Conservation (phyloP, 2,329 filamentous ascomycete genomes). For the Boeremia lycopersici region DNA sequence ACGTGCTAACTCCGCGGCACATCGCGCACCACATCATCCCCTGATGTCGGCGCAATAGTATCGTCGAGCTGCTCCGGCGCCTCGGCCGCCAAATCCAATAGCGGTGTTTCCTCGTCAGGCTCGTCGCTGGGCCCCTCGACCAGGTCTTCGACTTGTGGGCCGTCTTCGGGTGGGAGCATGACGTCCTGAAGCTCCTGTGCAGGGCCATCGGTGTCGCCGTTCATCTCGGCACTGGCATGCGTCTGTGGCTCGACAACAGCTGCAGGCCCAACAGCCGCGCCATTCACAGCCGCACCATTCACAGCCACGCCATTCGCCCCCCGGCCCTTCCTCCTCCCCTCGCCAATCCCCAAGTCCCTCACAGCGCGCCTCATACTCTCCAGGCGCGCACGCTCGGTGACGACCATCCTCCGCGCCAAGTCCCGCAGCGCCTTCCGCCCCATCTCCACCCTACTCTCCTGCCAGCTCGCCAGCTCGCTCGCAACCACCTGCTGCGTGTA, state of each 20-base stretch:
- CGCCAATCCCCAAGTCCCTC: conserved; percentile 54
- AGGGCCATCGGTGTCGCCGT: background rate
- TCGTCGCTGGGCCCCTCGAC: background rate
- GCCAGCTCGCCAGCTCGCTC: conserved; percentile 89
- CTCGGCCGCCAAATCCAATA: conserved; percentile 6
- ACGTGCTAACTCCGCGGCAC: background rate
- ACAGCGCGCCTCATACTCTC: conserved; percentile 82
- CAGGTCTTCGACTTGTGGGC: background rate
- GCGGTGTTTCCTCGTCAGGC: conserved; percentile 1
- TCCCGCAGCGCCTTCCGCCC: conserved; percentile 76
- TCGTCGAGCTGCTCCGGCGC: conserved; percentile 8
- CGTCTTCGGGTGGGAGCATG: background rate
- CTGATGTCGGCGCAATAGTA: background rate
- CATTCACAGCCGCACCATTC: background rate
- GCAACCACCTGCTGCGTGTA: conserved; percentile 96
- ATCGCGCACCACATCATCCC: background rate
- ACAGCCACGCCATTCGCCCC: background rate
- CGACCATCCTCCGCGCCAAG: conserved; percentile 77
- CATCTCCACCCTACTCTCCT: conserved; percentile 81
- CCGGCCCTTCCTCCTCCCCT: background rate
- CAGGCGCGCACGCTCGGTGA: conserved; percentile 78
- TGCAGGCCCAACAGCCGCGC: background rate
- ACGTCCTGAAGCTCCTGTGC: background rate
- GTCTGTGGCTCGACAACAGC: background rate
- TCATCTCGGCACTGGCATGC: background rate